Evolutionary conservation across 2,329 filamentous ascomycete species (phyloP).

Genomic region (Cladosporium sp.): DNA sequence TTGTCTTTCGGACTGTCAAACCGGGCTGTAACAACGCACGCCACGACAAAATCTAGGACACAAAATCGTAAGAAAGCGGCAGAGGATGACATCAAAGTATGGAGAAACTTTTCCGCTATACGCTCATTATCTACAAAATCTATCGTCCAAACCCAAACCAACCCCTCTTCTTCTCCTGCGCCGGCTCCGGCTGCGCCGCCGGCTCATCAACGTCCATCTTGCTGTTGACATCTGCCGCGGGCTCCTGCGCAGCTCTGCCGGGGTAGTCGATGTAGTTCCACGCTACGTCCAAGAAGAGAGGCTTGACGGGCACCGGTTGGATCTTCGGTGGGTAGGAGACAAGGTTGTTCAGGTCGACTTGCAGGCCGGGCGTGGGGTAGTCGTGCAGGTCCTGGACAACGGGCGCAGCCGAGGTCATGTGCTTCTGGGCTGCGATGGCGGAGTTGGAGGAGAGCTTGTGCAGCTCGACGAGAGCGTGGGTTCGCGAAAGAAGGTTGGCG

Average conservation of each 20-base stretch:
- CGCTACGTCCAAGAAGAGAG: conserved; percentile 89
- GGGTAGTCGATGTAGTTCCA: conserved; percentile 98
- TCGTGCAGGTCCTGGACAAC: conserved; percentile 69
- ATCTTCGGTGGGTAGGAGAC: conserved; percentile 83
- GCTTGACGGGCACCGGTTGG: conserved; percentile 81
- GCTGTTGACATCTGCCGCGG: conserved; percentile 21
- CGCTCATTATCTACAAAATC: background rate
- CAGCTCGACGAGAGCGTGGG: conserved; percentile 80
- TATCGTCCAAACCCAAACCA: conserved; percentile 47
- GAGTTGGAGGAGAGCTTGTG: conserved; percentile 54
- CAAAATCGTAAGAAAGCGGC: too few species aligned
- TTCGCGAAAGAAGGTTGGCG: conserved; percentile 66
- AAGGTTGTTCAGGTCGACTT: conserved; percentile 68
- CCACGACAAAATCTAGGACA: too few species aligned
- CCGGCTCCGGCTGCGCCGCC: conserved; percentile 18
- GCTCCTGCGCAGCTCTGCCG: conserved; percentile 40
- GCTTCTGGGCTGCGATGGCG: conserved; percentile 40
- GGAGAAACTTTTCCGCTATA: too few species aligned
- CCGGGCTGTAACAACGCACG: too few species aligned
- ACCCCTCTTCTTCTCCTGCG: conserved; percentile 41
- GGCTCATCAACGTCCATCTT: conserved; percentile 17
- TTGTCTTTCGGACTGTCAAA: too few species aligned
- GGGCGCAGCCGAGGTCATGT: conserved; percentile 46
- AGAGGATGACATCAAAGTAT: too few species aligned
- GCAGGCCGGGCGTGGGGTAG: conserved; percentile 58